A percentile compares a stretch with the other conserved stretches of the same genome.
Conservation (phyloP, 2,329 filamentous ascomycete species). For the Hypoxylon sp. region DNA sequence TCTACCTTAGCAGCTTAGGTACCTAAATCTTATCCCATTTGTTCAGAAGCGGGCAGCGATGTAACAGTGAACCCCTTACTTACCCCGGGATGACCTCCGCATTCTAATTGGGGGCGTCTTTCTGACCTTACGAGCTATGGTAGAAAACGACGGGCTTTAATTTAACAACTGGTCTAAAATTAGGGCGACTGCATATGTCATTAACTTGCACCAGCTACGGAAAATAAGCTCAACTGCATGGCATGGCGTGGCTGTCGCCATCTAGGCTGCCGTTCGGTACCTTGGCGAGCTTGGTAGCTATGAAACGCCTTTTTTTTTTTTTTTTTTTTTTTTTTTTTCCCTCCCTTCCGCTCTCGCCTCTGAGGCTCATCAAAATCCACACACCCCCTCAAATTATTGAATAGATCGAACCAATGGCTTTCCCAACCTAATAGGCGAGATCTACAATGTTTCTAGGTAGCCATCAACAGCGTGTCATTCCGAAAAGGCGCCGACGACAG, state of each 20-base stretch:
- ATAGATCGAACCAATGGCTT: slow-evolving; percentile 8
- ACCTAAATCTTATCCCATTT: background rate
- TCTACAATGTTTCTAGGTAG: slow-evolving; percentile 21
- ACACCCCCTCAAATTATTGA: background rate
- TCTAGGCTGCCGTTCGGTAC: slow-evolving; percentile 1
- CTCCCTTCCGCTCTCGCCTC: slow-evolving; percentile 3
- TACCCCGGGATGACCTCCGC: slow-evolving; percentile 21
- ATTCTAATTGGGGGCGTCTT: slow-evolving; percentile 8
- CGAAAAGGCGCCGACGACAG: slow-evolving; percentile 34
- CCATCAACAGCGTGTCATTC: slow-evolving; percentile 22
- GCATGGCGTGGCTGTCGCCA: slow-evolving; percentile 29
- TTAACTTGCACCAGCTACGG: background rate
- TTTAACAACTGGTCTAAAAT: slow-evolving; percentile 31
- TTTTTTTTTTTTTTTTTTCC: no score
- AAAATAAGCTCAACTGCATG: slow-evolving; percentile 2
- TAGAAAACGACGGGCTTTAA: slow-evolving; percentile 16
- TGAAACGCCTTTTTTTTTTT: slow-evolving; percentile 6
- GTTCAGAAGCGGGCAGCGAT: slow-evolving; percentile 18
- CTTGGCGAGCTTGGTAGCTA: background rate
- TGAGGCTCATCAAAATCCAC: background rate
- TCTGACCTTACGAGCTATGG: background rate
- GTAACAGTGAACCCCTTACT: slow-evolving; percentile 20
- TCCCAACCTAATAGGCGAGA: slow-evolving; percentile 18
- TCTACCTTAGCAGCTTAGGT: background rate
- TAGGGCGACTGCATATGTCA: slow-evolving; percentile 20